Evolutionary conservation across 257 asterid species (phyloP).

Genomic region (Jaltomata sinuosa): DNA sequence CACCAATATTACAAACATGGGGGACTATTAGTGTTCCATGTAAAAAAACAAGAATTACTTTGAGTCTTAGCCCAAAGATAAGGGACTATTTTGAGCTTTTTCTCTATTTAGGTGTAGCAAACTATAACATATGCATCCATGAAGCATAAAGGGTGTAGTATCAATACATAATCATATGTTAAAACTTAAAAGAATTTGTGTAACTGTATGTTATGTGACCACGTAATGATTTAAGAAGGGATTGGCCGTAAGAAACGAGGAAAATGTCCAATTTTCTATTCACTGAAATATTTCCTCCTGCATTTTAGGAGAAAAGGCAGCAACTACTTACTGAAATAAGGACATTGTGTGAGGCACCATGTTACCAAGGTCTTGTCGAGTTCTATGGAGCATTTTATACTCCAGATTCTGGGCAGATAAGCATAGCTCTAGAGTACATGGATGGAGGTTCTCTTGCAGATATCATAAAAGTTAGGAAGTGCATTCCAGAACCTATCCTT

Average conservation of each 20-base stretch:
- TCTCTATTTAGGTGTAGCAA: neutral
- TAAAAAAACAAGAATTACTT: neutral
- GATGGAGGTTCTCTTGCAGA: constrained; percentile 99
- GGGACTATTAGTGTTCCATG: neutral
- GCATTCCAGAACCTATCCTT: constrained; percentile 77
- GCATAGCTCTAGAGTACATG: constrained; percentile 97
- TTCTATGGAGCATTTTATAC: constrained; percentile 95
- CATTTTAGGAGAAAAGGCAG: constrained; percentile 86
- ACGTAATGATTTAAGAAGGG: neutral
- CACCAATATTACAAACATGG: neutral
- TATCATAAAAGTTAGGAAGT: constrained; percentile 44
- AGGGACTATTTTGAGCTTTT: neutral
- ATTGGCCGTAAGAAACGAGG: neutral
- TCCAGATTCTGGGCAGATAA: constrained; percentile 97
- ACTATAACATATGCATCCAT: neutral
- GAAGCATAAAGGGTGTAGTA: neutral
- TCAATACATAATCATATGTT: neutral
- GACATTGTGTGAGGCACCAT: constrained; percentile 93
- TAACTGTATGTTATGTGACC: neutral
- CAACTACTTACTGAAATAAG: constrained; percentile 96
- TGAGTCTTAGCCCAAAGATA: neutral
- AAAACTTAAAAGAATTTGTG: neutral
- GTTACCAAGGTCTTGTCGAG: constrained; percentile 79
- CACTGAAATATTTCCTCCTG: constrained; percentile 5
- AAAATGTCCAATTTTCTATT: neutral